These are phyloP conservation scores for Luzula sylvatica DNA, from an alignment of 176 grass and related monocot species.

Conservation along the genomic window DNA sequence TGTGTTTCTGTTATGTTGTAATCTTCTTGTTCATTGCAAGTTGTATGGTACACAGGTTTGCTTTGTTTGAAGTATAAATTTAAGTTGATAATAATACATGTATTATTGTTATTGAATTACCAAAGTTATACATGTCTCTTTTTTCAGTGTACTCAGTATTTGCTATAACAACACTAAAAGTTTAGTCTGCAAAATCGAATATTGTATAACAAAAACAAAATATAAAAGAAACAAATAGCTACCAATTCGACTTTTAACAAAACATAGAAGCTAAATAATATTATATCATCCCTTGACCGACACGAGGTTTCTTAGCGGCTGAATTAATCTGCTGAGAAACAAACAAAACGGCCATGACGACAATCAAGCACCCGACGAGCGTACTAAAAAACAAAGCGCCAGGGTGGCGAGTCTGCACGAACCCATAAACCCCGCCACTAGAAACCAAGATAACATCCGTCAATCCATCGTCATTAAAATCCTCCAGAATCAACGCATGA, in stretches of 20 bases:
- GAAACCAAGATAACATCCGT: conserved; percentile 73
- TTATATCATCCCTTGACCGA: conserved; percentile 16
- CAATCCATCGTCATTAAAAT: conserved; percentile 75
- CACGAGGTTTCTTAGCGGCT: conserved; percentile 45
- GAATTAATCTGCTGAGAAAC: conserved; percentile 82
- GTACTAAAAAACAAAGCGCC: conserved; percentile 94
- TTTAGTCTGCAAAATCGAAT: too few species aligned
- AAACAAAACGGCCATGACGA: conserved; percentile 79
- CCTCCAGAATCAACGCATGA: conserved; percentile 53
- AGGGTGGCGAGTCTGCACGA: conserved; percentile 74
- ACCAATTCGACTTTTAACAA: too few species aligned
- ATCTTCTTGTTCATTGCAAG: not conserved
- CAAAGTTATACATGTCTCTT: too few species aligned
- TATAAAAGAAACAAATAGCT: too few species aligned
- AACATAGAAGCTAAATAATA: too few species aligned
- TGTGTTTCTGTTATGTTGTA: not conserved
- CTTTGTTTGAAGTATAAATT: too few species aligned
- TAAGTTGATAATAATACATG: too few species aligned
- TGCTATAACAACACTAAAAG: too few species aligned
- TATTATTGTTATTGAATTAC: too few species aligned
- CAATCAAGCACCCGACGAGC: conserved; percentile 74
- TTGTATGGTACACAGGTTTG: too few species aligned
- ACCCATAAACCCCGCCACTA: conserved; percentile 58
- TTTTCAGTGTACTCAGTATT: too few species aligned
- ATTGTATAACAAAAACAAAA: too few species aligned